Base-by-base conservation (phyloP, 331 rosid species). In the Cydonia oblonga region DNA sequence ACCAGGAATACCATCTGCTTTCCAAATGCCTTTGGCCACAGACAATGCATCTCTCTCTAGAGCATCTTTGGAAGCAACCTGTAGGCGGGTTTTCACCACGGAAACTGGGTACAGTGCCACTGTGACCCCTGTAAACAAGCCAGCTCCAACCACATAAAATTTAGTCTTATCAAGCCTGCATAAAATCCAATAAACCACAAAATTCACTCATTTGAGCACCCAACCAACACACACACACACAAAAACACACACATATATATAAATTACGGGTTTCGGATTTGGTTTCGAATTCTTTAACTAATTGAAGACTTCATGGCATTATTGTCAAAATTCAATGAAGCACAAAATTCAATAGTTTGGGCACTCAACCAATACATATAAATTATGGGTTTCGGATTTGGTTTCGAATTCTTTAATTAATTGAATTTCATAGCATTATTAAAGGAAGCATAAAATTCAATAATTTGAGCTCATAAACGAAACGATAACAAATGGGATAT, bases 91-190 rank as follows among this genome's bases (percentile, higher is more conserved):
- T 81, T 93, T 93, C 76, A 93, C 91, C 66, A 93, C 90, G 53
- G 96, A 89, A 54, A 90, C 87, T 6, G 98, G 98, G 81, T 93
- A 89, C 71, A 93, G 89, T 24, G 88, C 93, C 71, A 87, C 80
- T 7, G 98, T 90, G 57, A 90, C 80, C 77, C 98, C 96, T 2
- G 98, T 89, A 67, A 89, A 93, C 76, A 93, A 89, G 29, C 96
- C 97, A 66, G 95, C 92, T 77, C 97, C 98, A 14, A 89, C 84
- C 7, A 83, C 96, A 82, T 84, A 93, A 79, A 93, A 89, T 76
- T 93, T 93, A 18, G 82, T 79, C 77, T 90, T 87, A 78, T 93
- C 96, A 76, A 93, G 84, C 96, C 98, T 93, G 89, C 86, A 86
- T 56, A 74, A 68, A 70, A 12, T 44, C 6, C 40, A 49, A 11